Conservation (phyloP, 495 filamentous ascomycete genomes). For the Podospora bellae-mahoneyi region DNA sequence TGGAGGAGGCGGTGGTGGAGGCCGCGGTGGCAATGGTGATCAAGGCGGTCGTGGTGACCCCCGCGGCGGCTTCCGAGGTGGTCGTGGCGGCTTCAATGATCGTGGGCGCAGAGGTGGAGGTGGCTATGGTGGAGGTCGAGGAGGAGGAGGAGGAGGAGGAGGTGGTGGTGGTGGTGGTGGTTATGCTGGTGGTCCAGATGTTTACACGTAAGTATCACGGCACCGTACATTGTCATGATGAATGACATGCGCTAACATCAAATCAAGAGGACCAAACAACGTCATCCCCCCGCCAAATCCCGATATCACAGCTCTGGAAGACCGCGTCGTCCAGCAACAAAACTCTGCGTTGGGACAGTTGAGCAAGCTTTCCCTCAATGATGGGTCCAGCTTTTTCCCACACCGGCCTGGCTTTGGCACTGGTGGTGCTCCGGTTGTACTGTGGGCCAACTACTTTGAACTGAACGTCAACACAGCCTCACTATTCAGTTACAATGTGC, state of each 20-base stretch:
- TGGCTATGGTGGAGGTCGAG: conserved; percentile 17
- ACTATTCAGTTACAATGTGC: conserved; percentile 41
- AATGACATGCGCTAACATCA: conserved; percentile 1
- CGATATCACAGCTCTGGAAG: conserved; percentile 34
- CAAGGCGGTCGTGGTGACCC: conserved; percentile 29
- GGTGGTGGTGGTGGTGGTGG: conserved; percentile 31
- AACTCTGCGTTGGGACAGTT: conserved; percentile 18
- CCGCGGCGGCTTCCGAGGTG: conserved; percentile 23
- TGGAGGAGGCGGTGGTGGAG: conserved; percentile 24
- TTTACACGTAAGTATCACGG: conserved; percentile 33
- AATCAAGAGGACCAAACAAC: conserved; percentile 9
- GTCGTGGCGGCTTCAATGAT: conserved; percentile 23
- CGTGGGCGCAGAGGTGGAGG: conserved; percentile 25
- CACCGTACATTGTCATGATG: neutral
- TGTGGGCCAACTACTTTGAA: conserved; percentile 66
- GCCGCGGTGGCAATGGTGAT: conserved; percentile 29
- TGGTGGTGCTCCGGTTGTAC: conserved; percentile 44
- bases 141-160: conserved; percentile 24
- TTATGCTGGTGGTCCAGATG: conserved; percentile 29
- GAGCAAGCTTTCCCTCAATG: conserved; percentile 28
- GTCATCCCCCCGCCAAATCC: conserved; percentile 30
- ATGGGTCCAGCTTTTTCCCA: conserved; percentile 31
- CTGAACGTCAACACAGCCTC: conserved; percentile 40
- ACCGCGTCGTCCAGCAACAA: conserved; percentile 29
- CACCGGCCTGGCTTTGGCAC: conserved; percentile 60